phyloP scores from a whole-genome alignment of 495 filamentous ascomycete species.

The Parathielavia hyrcaniae region DNA sequence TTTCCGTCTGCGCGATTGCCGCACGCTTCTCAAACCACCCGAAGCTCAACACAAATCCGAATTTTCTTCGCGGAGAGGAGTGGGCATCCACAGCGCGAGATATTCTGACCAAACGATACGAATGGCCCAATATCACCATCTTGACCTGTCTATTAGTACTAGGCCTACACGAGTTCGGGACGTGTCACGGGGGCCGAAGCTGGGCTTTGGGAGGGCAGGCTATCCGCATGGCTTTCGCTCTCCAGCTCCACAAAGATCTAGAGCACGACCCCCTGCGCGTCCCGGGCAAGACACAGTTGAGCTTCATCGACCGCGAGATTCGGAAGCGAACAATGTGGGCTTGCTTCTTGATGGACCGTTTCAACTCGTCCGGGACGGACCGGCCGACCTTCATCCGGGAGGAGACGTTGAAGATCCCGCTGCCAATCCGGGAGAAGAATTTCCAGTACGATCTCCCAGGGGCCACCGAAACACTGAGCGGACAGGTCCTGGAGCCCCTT shows the following conservation, averaged over 20 bases:
- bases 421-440: conserved; percentile 84
- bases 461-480: conserved; percentile 77
- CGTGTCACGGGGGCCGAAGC: conserved; percentile 89
- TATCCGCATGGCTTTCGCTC: conserved; percentile 90
- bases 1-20: conserved; percentile 88
- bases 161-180: conserved; percentile 92
- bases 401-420: conserved; percentile 77
- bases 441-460: conserved; percentile 89
- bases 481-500: conserved; percentile 60
- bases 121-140: conserved; percentile 93
- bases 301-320: conserved; percentile 89
- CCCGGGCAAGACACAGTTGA: conserved; percentile 64
- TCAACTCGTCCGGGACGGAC: conserved; percentile 93
- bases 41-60: conserved; percentile 70
- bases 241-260: conserved; percentile 91
- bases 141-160: conserved; percentile 81
- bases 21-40: conserved; percentile 95
- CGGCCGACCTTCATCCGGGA: conserved; percentile 88
- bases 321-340: conserved; percentile 94
- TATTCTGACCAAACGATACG: conserved; percentile 77
- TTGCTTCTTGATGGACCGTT: conserved; percentile 93
- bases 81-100: conserved; percentile 82
- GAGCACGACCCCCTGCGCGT: conserved; percentile 71
- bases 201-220: conserved; percentile 95
- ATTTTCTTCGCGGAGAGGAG: conserved; percentile 83